Evolutionary conservation across 2,329 filamentous ascomycete species (phyloP).

Genomic region (Microdochium trichocladiopsis): DNA sequence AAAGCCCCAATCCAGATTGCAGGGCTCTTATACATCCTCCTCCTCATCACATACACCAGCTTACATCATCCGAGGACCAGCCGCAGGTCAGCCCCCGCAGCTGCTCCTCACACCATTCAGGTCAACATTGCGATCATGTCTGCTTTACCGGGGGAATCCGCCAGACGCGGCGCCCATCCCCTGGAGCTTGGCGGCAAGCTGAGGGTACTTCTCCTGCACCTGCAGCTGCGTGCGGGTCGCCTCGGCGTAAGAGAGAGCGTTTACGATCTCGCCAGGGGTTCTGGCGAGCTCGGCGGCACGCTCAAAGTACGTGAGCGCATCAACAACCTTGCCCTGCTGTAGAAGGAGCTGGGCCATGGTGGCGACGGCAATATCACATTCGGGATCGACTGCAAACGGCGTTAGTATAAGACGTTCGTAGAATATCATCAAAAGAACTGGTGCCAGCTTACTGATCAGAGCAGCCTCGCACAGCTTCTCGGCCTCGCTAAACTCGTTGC

Average conservation of each 20-base stretch:
- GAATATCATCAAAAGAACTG: slow-evolving; percentile 11
- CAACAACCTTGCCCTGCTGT: slow-evolving; percentile 94
- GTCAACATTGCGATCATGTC: too few species aligned
- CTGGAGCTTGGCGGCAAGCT: slow-evolving; percentile 66
- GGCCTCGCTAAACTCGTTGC: slow-evolving; percentile 89
- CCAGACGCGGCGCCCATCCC: slow-evolving; percentile 35
- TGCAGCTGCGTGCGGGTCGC: slow-evolving; percentile 94
- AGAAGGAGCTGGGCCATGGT: slow-evolving; percentile 97
- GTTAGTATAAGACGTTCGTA: slow-evolving; percentile 23
- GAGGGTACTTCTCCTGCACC: slow-evolving; percentile 80
- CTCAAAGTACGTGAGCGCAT: slow-evolving; percentile 95
- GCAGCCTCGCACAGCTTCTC: slow-evolving; percentile 97
- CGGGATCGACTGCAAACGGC: slow-evolving; percentile 69
- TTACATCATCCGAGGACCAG: background rate
- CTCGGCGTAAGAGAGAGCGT: slow-evolving; percentile 93
- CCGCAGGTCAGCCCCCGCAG: too few species aligned
- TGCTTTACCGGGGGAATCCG: background rate
- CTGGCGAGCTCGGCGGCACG: slow-evolving; percentile 88
- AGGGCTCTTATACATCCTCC: background rate
- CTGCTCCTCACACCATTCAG: background rate
- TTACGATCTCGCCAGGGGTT: slow-evolving; percentile 93
- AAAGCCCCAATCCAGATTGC: background rate
- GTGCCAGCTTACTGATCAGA: slow-evolving; percentile 70
- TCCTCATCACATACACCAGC: background rate
- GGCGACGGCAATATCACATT: slow-evolving; percentile 97